phyloP scores from a whole-genome alignment of 305 asterid species.

The Lippia alba region DNA sequence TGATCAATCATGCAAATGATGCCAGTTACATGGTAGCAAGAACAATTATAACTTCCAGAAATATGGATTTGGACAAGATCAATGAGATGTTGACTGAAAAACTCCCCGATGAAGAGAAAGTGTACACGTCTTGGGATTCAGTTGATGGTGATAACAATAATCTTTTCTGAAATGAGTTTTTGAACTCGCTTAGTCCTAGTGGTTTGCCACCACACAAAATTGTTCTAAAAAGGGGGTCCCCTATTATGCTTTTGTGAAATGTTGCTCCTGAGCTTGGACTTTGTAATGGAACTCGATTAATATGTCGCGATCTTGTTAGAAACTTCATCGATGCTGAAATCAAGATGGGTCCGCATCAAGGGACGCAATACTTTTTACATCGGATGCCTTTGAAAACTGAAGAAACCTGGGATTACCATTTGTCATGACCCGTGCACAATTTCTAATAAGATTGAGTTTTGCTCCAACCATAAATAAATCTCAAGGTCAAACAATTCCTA shows the following conservation, averaged over 20 bases:
- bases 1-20: neutral
- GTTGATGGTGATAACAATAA: neutral
- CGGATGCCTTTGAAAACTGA: neutral
- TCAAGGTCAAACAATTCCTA: too few species aligned
- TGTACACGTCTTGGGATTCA: neutral
- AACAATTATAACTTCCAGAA: neutral
- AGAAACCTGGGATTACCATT: neutral
- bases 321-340: neutral
- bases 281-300: too few species aligned
- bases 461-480: too few species aligned
- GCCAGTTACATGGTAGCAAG: neutral
- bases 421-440: neutral
- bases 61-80: neutral
- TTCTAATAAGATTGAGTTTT: too few species aligned
- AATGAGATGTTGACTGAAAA: neutral
- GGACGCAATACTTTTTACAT: neutral
- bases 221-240: neutral
- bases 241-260: neutral
- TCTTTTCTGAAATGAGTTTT: neutral
- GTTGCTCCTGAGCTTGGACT: neutral
- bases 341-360: neutral
- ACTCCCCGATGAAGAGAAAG: neutral
- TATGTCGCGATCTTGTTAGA: neutral
- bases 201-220: neutral
- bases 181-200: neutral